Base-by-base conservation (phyloP, 257 asterid species). In the Fraxinus americana region DNA sequence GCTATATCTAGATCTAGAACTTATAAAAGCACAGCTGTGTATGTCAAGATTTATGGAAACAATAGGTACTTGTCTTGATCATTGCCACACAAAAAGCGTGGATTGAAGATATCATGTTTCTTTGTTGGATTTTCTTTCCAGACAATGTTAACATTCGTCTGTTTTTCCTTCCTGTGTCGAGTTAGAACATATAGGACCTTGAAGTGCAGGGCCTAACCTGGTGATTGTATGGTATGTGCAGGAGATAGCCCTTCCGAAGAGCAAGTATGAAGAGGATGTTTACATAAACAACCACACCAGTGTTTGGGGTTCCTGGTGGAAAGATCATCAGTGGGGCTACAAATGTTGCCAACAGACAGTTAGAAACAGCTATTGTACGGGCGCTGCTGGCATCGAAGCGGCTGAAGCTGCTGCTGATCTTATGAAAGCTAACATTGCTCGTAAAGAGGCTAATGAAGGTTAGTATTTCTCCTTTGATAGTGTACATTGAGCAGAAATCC, bases 241-340 rank as follows among this genome's bases (percentile, higher is more conserved):
- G 97, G 99, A 96, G 86, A 85, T 75, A 41, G 30, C 96, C 50
- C 89, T 95, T 77, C 98, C 99, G 0, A 89, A 88, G 79, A 93
- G 97, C 88, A 95, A 95, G 85, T 95, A 93, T 39, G 98, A 93
- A 82, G 99, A 95, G 83, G 99, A 95, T 81, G 91, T 89, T 57
- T 87, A 77, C 68, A 85, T 77, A 36, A 95, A 95, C 77, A 93
- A 95, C 85, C 99, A 95, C 84, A 88, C 94, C 0, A 87, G 86
- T 50, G 97, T 95, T 35, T 95, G 99, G 99, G 99, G 99, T 41
- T 93, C 99, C 4, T 95, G 98, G 98, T 95, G 99, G 99, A 93
- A 77, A 82, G 97, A 95, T 85, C 92, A 90, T 71, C 98, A 95
- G 61, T 95, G 99, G 99, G 99, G 98, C 38, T 95, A 93, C 82